Evolutionary conservation across 1,284 basidiomycete species (phyloP).

Genomic region (Ceratobasidium sp.): DNA sequence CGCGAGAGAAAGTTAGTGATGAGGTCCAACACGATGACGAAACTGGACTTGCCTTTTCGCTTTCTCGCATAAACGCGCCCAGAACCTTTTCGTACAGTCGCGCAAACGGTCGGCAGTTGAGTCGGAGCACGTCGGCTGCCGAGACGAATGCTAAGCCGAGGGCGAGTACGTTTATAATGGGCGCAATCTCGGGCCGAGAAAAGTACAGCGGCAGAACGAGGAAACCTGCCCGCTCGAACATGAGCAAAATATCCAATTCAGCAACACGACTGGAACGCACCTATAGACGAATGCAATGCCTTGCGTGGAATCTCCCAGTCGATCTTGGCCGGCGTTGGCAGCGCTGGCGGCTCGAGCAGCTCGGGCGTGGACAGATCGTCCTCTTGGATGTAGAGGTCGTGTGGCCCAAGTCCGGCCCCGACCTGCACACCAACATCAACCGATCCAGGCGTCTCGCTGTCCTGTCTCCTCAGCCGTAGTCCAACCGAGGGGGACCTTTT

Average conservation of each 20-base stretch:
- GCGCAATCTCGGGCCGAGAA: conserved; percentile 65
- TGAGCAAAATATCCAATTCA: conserved; percentile 23
- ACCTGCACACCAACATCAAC: conserved; percentile 36
- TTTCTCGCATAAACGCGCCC: conserved; percentile 94
- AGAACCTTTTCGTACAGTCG: conserved; percentile 79
- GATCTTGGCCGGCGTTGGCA: conserved; percentile 52
- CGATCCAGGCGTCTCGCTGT: background rate
- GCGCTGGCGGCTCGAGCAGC: conserved; percentile 25
- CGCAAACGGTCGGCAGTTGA: conserved; percentile 78
- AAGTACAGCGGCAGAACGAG: conserved; percentile 83
- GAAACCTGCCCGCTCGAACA: conserved; percentile 70
- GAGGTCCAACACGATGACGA: background rate
- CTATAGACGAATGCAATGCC: conserved; percentile 89
- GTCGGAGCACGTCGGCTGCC: conserved; percentile 82
- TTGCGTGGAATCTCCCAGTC: conserved; percentile 94
- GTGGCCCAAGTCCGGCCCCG: background rate
- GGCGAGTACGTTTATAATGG: conserved; percentile 75
- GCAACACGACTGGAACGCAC: conserved; percentile 62
- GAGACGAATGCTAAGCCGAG: conserved; percentile 77
- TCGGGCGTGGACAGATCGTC: conserved; percentile 38
- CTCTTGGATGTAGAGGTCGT: conserved; percentile 20
- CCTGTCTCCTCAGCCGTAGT: conserved; percentile 19
- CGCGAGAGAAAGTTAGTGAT: too few relatives aligned
- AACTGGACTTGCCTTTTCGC: conserved; percentile 75
- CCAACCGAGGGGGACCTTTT: conserved; percentile 31